Evolutionary conservation across 768 basidiomycete species (phyloP), one percentile per base, ranked within the genome.

Genomic region (Daedaleopsis nitida): DNA sequence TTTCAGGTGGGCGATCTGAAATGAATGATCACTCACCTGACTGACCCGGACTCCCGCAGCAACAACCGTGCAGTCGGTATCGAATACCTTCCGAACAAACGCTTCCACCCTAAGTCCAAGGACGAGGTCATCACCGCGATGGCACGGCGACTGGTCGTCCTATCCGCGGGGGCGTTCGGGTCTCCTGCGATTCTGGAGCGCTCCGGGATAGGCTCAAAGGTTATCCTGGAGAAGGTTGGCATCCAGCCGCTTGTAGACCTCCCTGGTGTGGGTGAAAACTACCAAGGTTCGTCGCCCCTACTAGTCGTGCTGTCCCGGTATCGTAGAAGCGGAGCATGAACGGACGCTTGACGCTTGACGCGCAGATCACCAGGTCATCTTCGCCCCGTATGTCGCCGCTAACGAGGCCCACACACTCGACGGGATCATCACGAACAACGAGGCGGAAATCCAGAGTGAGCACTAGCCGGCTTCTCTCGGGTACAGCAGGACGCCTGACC

Each of bases 151-250:
- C 60, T 80, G 1, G 75, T 81, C 8, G 69, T 81, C 0, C 54
- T 81, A 6, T 74, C 75, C 16, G 75, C 77, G 5, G 80, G 81
- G 0, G 62, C 78, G 0, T 74, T 81, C 32, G 79, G 80, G 23
- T 80, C 80, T 0, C 80, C 85, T 1, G 75, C 77, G 44, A 77
- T 89, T 17, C 77, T 89, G 13, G 83, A 87, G 66, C 76, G 86
- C 3, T 85, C 79, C 3, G 81, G 81, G 0, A 76, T 83, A 5
- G 81, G 81, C 0, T 62, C 71, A 5, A 65, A 65, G 53, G 68
- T 61, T 0, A 34, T 77, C 1, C 71, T 83, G 0, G 61, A 68
- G 35, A 47, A 67, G n/a, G 65, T 68, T 4, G 72, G 71, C 0
- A 64, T 83, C 35, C 17, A 67, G 12, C 68, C 71, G 2, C 19